Conservation (phyloP, 805 yeast genomes). For the Saturnispora besseyi region DNA sequence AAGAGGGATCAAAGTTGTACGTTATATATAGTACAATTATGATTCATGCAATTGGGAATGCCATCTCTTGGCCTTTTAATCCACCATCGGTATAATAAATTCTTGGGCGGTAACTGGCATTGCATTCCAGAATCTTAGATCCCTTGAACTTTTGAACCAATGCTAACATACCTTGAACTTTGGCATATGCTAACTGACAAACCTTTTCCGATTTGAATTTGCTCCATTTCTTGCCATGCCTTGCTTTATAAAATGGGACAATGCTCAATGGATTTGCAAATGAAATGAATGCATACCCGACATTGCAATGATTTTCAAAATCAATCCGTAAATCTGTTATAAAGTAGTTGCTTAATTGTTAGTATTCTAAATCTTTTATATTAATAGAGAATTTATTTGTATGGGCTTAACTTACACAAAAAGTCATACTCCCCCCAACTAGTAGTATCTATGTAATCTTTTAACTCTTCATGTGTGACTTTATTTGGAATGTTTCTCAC, state of each 20-base stretch:
- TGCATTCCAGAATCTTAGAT: conserved; percentile 40
- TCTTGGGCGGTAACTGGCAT: conserved; percentile 39
- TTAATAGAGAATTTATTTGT: background rate
- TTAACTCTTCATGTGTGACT: conserved; percentile 36
- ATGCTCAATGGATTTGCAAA: conserved; percentile 37
- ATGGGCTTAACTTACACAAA: conserved; percentile 27
- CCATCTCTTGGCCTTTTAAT: conserved; percentile 33
- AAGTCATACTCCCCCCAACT: conserved; percentile 31
- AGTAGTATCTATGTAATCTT: conserved; percentile 38
- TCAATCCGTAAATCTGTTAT: conserved; percentile 38
- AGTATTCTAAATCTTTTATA: conserved; percentile 1
- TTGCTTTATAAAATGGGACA: conserved; percentile 34
- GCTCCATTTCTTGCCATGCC: conserved; percentile 42
- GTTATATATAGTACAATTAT: background rate
- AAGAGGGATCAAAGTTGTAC: background rate
- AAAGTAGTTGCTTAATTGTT: background rate
- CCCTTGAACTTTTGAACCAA: conserved; percentile 40
- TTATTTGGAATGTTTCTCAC: conserved; percentile 47
- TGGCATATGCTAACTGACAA: conserved; percentile 44
- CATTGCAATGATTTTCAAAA: conserved; percentile 43
- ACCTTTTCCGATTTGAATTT: conserved; percentile 40
- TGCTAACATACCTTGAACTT: conserved; percentile 39
- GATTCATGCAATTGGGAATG: conserved; percentile 28
- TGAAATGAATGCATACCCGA: conserved; percentile 47
- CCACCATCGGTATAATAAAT: conserved; percentile 38